These are phyloP conservation scores for Epicoccum nigrum DNA, from an alignment of 2,329 filamentous ascomycete species.

Conservation along the genomic window DNA sequence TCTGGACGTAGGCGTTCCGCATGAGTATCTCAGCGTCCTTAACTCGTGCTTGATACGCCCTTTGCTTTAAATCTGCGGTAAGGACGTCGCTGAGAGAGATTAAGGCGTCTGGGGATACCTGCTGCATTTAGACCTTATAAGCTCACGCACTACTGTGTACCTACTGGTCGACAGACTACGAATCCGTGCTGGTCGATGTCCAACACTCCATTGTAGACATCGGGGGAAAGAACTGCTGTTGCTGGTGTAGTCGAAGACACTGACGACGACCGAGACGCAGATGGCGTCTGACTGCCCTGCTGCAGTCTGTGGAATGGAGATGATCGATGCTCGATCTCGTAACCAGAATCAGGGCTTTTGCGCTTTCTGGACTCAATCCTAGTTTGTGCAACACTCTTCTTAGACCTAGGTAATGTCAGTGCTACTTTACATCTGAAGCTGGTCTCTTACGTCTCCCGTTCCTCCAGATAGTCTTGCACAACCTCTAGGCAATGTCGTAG, in stretches of 20 bases:
- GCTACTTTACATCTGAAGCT: neutral
- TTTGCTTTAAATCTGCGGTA: constrained; percentile 44
- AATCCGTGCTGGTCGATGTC: constrained; percentile 46
- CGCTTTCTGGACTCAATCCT: constrained; percentile 26
- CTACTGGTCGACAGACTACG: constrained; percentile 44
- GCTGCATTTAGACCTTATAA: neutral
- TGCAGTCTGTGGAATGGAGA: constrained; percentile 32
- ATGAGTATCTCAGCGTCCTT: constrained; percentile 45
- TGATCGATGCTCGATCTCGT: constrained; percentile 22
- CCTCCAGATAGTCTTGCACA: constrained; percentile 53
- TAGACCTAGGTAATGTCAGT: constrained; percentile 20
- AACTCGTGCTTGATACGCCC: constrained; percentile 35
- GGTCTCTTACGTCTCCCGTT: constrained; percentile 26
- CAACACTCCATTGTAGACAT: constrained; percentile 52
- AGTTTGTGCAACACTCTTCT: neutral
- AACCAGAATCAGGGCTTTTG: constrained; percentile 30
- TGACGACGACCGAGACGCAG: constrained; percentile 31
- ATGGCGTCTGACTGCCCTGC: constrained; percentile 23
- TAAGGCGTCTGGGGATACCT: constrained; percentile 3
- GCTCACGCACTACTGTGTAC: constrained; percentile 1
- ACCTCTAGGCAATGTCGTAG: constrained; percentile 47
- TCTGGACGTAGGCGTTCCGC: constrained; percentile 45
- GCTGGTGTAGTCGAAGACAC: constrained; percentile 21
- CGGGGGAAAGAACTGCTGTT: constrained; percentile 8
- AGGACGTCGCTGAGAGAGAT: constrained; percentile 40